Conservation (phyloP, 345 rosid genomes). For the Sisymbrium irio region DNA sequence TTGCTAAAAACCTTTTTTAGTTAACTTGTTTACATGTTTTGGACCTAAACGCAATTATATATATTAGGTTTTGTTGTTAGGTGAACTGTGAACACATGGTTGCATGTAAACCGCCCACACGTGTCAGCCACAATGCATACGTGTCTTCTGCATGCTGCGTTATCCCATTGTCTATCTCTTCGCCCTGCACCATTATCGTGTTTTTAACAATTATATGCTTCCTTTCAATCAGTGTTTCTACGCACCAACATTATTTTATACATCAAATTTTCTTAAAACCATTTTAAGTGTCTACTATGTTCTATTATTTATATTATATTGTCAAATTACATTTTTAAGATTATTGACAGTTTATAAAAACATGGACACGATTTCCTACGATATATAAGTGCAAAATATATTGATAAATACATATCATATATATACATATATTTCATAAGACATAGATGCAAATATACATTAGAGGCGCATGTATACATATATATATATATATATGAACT, state of each 20-base stretch:
- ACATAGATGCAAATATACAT: not conserved
- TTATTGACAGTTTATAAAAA: not conserved
- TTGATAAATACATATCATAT: no score
- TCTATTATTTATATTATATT: not conserved
- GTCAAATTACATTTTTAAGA: not conserved
- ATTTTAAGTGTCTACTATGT: not conserved
- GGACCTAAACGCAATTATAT: no score
- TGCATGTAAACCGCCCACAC: constrained; percentile 48
- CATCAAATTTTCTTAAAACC: not conserved
- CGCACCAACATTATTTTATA: not conserved
- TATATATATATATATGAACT: no score
- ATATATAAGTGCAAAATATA: no score
- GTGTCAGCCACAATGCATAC: constrained; percentile 40
- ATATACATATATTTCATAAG: no score
- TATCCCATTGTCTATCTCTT: constrained; percentile 33
- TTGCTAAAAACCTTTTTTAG: not conserved
- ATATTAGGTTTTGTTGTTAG: not conserved
- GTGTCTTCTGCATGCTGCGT: constrained; percentile 40
- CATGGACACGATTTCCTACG: not conserved
- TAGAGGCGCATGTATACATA: no score
- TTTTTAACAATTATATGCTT: constrained; percentile 12
- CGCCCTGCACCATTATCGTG: constrained; percentile 26
- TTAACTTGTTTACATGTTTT: not conserved
- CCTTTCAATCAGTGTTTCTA: constrained; percentile 24
- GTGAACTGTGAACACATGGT: constrained; percentile 45